Conservation (phyloP, 2,329 filamentous ascomycete genomes). For the Dactylellina cionopaga region DNA sequence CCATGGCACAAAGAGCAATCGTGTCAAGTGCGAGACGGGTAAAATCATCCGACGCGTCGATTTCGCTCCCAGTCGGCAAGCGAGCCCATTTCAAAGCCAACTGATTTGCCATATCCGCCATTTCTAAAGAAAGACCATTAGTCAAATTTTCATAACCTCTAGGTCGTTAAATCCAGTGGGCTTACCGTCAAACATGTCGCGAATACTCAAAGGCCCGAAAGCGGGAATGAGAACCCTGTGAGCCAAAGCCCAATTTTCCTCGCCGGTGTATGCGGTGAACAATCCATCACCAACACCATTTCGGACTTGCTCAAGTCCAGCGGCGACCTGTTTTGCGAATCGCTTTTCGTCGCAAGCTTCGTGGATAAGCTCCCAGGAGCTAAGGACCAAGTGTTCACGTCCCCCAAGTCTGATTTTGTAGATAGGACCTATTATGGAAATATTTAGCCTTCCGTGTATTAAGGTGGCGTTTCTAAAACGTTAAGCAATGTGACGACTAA, state of each 20-base stretch:
- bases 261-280: conserved; percentile 68
- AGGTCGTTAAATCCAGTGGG: conserved; percentile 26
- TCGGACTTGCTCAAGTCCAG: conserved; percentile 67
- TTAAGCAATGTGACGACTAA: conserved; percentile 58
- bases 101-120: conserved; percentile 74
- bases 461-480: not conserved
- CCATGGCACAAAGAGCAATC: conserved; percentile 66
- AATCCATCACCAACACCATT: conserved; percentile 72
- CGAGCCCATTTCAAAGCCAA: conserved; percentile 75
- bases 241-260: conserved; percentile 73
- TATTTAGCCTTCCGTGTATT: conserved; percentile 43
- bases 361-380: conserved; percentile 68
- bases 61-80: conserved; percentile 67
- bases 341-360: conserved; percentile 73
- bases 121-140: conserved; percentile 61
- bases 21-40: conserved; percentile 79
- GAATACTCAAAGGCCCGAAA: conserved; percentile 75
- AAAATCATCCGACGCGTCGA: conserved; percentile 73
- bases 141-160: not conserved
- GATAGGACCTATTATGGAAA: conserved; percentile 66
- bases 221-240: conserved; percentile 74
- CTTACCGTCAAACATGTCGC: conserved; percentile 71
- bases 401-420: conserved; percentile 68
- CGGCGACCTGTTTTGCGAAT: conserved; percentile 70
- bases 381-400: conserved; percentile 65